A percentile compares a stretch with the other conserved stretches of the same genome.
phyloP scores from a whole-genome alignment of 2,329 filamentous ascomycete genomes.

The Didymella pomorum region DNA sequence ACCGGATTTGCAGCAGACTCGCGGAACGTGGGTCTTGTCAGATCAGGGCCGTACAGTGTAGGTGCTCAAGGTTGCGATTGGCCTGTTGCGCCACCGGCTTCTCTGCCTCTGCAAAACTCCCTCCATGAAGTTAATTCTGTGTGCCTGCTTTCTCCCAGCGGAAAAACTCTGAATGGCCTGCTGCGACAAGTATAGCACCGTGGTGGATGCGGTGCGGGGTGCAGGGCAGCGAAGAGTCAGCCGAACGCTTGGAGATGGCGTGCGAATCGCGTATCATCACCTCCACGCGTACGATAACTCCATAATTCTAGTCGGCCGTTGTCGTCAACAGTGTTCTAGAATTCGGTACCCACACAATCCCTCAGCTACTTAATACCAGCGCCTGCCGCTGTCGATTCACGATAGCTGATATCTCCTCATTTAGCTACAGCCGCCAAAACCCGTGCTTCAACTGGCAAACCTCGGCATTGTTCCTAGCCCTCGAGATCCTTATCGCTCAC shows the following conservation, averaged over 20 bases:
- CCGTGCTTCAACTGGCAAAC: constrained; percentile 41
- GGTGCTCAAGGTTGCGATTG: constrained; percentile 32
- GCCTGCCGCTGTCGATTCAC: constrained; percentile 22
- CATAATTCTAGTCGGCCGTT: constrained; percentile 31
- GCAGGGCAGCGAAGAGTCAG: constrained; percentile 35
- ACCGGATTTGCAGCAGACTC: constrained; percentile 22
- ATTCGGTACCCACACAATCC: constrained; percentile 26
- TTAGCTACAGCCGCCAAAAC: constrained; percentile 39
- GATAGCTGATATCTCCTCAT: constrained; percentile 24
- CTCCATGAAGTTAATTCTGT: constrained; percentile 29
- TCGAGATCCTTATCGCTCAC: constrained; percentile 38
- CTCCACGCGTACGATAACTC: constrained; percentile 36
- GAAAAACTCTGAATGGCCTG: constrained; percentile 25
- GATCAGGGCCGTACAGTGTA: constrained; percentile 24
- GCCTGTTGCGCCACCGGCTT: constrained; percentile 19
- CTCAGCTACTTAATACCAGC: constrained; percentile 37
- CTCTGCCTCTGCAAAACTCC: constrained; percentile 29
- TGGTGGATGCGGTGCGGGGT: constrained; percentile 30
- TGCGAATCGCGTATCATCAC: constrained; percentile 45
- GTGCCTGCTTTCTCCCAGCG: constrained; percentile 19
- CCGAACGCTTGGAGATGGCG: constrained; percentile 42
- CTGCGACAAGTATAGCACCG: constrained; percentile 24
- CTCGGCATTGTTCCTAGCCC: constrained; percentile 40
- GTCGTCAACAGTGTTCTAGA: constrained; percentile 42
- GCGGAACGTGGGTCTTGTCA: constrained; percentile 37